Evolutionary conservation across 768 basidiomycete genomes (phyloP).

Genomic region (Tricholoma terreum): DNA sequence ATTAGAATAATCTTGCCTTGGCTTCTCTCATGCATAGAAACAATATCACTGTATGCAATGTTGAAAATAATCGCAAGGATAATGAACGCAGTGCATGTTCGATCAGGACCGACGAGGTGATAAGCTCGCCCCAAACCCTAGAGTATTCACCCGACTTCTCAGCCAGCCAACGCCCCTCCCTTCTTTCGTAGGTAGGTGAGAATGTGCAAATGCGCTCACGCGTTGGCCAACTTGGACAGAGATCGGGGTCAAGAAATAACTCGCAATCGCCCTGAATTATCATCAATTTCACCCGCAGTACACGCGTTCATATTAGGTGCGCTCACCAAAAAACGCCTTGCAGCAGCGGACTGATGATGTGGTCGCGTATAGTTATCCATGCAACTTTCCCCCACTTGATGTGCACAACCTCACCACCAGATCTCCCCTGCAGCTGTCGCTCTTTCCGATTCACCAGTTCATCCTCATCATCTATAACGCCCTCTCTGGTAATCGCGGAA

Average conservation of each 20-base stretch:
- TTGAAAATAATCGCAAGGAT: neutral
- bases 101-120: neutral
- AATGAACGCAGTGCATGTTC: neutral
- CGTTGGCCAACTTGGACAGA: constrained; percentile 32
- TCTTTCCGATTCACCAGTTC: constrained; percentile 13
- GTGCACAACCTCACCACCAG: constrained; percentile 31
- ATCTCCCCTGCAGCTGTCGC: constrained; percentile 3
- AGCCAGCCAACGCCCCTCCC: constrained; percentile 42
- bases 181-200: constrained; percentile 30
- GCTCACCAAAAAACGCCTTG: constrained; percentile 69
- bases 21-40: no score
- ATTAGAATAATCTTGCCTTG: no score
- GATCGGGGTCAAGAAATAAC: constrained; percentile 43
- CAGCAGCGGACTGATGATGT: constrained; percentile 62
- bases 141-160: constrained; percentile 31
- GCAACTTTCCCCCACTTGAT: constrained; percentile 56
- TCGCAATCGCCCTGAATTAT: constrained; percentile 40
- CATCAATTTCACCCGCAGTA: no score
- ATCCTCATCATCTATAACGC: constrained; percentile 26
- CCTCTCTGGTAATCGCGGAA: constrained; percentile 27
- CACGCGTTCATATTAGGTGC: neutral
- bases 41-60: neutral
- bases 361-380: constrained; percentile 67
- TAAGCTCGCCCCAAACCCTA: constrained; percentile 21
- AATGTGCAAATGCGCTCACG: constrained; percentile 29